phyloP scores from a whole-genome alignment of 2,329 filamentous ascomycete species.

The Botrytis elliptica region DNA sequence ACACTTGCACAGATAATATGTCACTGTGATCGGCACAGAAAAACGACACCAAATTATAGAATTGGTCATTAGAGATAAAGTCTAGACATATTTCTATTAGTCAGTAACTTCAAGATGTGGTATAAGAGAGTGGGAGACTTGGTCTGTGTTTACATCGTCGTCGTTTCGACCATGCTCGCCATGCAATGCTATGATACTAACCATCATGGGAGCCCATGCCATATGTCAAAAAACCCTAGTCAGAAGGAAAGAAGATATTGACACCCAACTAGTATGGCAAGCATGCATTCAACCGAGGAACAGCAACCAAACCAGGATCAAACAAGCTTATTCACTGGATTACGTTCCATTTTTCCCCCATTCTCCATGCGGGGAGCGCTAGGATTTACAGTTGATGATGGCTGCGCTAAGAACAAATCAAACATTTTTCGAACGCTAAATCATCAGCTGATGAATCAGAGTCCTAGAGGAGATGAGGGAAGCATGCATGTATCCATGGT shows the following conservation, averaged over 20 bases:
- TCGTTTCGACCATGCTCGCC: slow-evolving; percentile 1
- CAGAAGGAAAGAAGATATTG: neutral
- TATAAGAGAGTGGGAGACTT: neutral
- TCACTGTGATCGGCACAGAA: neutral
- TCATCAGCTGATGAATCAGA: slow-evolving; percentile 13
- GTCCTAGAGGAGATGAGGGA: neutral
- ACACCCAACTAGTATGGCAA: neutral
- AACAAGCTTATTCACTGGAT: neutral
- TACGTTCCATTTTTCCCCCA: slow-evolving; percentile 6
- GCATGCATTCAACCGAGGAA: neutral
- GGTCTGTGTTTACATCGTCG: neutral
- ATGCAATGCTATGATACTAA: neutral
- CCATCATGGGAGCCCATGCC: neutral
- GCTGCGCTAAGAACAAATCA: slow-evolving; percentile 4
- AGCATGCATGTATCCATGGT: slow-evolving; percentile 1
- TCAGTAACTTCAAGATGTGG: neutral
- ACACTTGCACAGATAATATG: neutral
- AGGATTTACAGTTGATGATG: neutral
- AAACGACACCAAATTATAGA: neutral
- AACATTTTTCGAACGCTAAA: neutral
- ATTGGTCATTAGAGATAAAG: neutral
- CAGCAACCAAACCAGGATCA: slow-evolving; percentile 1
- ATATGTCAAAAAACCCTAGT: neutral
- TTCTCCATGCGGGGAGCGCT: slow-evolving; percentile 7
- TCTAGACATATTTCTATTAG: neutral